Conservation (phyloP, 768 basidiomycete genomes). For the Paxillus ammoniavirescens region DNA sequence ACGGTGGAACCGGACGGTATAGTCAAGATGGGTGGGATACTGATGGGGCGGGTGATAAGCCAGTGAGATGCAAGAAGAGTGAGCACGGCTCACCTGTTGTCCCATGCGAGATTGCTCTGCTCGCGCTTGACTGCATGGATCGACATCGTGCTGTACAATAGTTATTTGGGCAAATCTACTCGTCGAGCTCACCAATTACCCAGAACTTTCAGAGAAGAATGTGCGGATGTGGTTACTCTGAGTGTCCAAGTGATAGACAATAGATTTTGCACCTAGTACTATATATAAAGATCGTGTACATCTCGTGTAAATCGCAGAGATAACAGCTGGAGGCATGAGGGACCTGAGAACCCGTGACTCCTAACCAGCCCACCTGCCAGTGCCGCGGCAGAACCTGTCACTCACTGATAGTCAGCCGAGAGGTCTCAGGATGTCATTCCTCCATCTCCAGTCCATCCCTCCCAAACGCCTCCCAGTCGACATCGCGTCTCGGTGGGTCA, state of each 20-base stretch:
- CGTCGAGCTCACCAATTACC: not conserved
- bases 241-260: not conserved
- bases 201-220: not conserved
- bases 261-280: not conserved
- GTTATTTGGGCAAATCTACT: not conserved
- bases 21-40: slow-evolving; percentile 50
- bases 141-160: slow-evolving; percentile 31
- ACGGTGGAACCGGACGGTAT: slow-evolving; percentile 54
- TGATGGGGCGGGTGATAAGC: slow-evolving; percentile 16
- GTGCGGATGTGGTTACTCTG: not conserved
- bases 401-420: not conserved
- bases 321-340: not conserved
- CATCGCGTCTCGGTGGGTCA: slow-evolving; percentile 6
- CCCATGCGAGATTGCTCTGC: slow-evolving; percentile 58
- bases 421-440: not conserved
- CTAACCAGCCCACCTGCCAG: not conserved
- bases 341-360: not conserved
- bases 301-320: slow-evolving; percentile 3
- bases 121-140: slow-evolving; percentile 54
- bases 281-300: slow-evolving; percentile 13
- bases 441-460: slow-evolving; percentile 4
- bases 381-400: not conserved
- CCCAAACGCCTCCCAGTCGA: slow-evolving; percentile 39
- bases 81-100: slow-evolving; percentile 45
- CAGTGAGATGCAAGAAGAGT: not conserved